These are phyloP conservation scores for Fusarium sp. DNA, from an alignment of 2,329 filamentous ascomycete genomes.

Conservation along the genomic window DNA sequence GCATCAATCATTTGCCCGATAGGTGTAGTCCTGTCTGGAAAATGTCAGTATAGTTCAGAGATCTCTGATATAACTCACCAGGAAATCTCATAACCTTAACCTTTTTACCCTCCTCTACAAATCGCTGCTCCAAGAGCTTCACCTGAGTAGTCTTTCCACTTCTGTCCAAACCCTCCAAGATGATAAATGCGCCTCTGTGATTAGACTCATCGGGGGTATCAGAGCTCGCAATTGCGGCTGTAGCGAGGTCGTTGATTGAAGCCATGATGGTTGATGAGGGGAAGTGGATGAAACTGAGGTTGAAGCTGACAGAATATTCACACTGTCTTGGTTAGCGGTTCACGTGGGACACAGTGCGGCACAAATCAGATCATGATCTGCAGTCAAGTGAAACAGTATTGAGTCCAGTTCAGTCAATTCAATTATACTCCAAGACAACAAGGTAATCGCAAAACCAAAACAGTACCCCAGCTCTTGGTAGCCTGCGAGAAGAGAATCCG, in stretches of 20 bases:
- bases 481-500: conserved; percentile 39
- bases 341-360: conserved; percentile 33
- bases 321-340: conserved; percentile 31
- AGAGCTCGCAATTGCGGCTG: conserved; percentile 57
- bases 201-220: conserved; percentile 1
- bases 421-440: conserved; percentile 11
- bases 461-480: conserved; percentile 47
- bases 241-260: conserved; percentile 63
- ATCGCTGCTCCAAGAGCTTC: conserved; percentile 69
- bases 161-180: conserved; percentile 89
- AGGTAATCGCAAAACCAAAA: conserved; percentile 30
- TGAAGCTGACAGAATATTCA: conserved; percentile 16
- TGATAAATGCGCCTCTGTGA: conserved; percentile 74
- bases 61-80: conserved; percentile 53
- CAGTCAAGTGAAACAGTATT: not conserved
- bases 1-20: conserved; percentile 89
- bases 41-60: conserved; percentile 6
- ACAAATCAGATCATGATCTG: conserved; percentile 8
- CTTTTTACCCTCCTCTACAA: conserved; percentile 59
- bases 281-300: conserved; percentile 10
- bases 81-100: conserved; percentile 69
- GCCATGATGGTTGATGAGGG: conserved; percentile 49
- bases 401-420: not conserved
- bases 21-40: conserved; percentile 79
- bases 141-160: conserved; percentile 95